Evolutionary conservation across 208 protist genomes (phyloP).

Genomic region (Trichomonas vaginalis): DNA sequence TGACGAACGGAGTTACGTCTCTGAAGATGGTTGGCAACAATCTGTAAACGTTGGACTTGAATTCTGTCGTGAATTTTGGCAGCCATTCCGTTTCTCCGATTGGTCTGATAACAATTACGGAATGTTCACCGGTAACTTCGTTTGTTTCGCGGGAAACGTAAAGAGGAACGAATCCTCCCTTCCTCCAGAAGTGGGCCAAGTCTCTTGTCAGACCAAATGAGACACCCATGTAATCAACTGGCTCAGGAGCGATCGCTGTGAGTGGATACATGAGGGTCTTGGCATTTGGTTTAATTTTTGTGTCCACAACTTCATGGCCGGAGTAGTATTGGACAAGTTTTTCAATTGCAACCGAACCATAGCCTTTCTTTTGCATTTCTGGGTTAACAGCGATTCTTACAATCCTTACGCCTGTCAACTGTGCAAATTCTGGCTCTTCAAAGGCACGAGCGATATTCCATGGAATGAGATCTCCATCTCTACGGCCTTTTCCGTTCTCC

Average conservation of each 20-base stretch:
- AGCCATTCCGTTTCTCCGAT: slow-evolving; percentile 23
- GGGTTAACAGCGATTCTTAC: slow-evolving; percentile 95
- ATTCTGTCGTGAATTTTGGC: not conserved
- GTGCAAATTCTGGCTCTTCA: slow-evolving; percentile 54
- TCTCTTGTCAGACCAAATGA: slow-evolving; percentile 21
- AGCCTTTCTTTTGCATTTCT: slow-evolving; percentile 68
- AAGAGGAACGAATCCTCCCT: slow-evolving; percentile 13
- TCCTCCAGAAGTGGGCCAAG: slow-evolving; percentile 26
- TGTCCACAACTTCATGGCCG: not conserved
- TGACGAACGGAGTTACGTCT: too few relatives aligned
- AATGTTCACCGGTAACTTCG: slow-evolving; percentile 95
- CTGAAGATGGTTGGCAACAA: not conserved
- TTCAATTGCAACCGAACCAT: slow-evolving; percentile 10
- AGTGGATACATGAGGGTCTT: not conserved
- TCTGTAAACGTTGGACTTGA: not conserved
- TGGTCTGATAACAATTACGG: slow-evolving; percentile 80
- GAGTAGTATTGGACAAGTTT: slow-evolving; percentile 17
- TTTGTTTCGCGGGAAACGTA: slow-evolving; percentile 31
- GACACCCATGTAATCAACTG: slow-evolving; percentile 26
- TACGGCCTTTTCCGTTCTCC: not conserved
- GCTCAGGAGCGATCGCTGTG: not conserved
- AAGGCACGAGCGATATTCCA: slow-evolving; percentile 86
- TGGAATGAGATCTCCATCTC: slow-evolving; percentile 90
- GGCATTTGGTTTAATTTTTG: not conserved
- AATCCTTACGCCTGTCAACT: slow-evolving; percentile 76